A percentile compares a stretch with the other conserved stretches of the same genome.
These are phyloP conservation scores for Acer yangbiense DNA, from an alignment of 345 rosid species.

Conservation along the genomic window DNA sequence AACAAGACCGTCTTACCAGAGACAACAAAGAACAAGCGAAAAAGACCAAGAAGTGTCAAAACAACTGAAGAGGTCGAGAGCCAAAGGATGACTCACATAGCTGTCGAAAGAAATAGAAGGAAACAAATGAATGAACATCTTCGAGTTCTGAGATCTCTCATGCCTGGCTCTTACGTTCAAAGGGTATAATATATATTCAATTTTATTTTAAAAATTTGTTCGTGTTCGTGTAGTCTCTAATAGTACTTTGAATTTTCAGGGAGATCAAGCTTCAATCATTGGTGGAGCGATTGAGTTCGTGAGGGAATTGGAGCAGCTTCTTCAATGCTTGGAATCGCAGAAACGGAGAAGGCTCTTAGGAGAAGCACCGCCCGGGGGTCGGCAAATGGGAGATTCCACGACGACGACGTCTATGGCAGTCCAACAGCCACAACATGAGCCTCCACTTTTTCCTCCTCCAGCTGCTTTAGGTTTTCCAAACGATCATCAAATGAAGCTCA, in stretches of 20 bases:
- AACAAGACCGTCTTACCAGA: slow-evolving; percentile 32
- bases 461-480: slow-evolving; percentile 22
- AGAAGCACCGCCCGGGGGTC: slow-evolving; percentile 34
- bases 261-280: slow-evolving; percentile 97
- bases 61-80: slow-evolving; percentile 92
- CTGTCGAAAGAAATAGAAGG: slow-evolving; percentile 87
- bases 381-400: slow-evolving; percentile 34
- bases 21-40: slow-evolving; percentile 63
- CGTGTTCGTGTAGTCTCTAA: too few species aligned
- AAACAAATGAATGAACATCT: slow-evolving; percentile 98
- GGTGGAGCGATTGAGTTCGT: slow-evolving; percentile 98
- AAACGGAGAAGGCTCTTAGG: slow-evolving; percentile 68
- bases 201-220: not conserved
- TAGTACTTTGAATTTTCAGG: slow-evolving; percentile 36
- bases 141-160: slow-evolving; percentile 84
- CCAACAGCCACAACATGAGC: slow-evolving; percentile 30
- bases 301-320: slow-evolving; percentile 89
- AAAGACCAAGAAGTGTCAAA: slow-evolving; percentile 71
- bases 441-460: slow-evolving; percentile 38
- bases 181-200: slow-evolving; percentile 46
- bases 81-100: slow-evolving; percentile 93
- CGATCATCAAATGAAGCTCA: slow-evolving; percentile 42
- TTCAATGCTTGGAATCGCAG: slow-evolving; percentile 89
- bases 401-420: slow-evolving; percentile 20
- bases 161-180: slow-evolving; percentile 96